phyloP scores from a whole-genome alignment of 31 red algal species.

The Odonthalia washingtoniensis region DNA sequence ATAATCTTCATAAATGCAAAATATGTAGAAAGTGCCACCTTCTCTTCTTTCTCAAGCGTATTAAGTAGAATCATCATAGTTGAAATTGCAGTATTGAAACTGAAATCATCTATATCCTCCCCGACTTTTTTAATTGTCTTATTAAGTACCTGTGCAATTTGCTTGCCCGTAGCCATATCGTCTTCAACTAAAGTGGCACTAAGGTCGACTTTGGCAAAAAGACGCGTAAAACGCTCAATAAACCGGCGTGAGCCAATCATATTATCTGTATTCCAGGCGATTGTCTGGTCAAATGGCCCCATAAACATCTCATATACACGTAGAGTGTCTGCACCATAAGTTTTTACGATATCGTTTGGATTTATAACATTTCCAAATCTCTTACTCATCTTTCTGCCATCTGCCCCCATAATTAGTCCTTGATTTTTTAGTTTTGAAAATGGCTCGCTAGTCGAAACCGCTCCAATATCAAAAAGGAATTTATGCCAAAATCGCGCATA shows the following conservation, averaged over 20 bases:
- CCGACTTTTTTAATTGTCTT: conserved; percentile 65
- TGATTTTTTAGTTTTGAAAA: conserved; percentile 89
- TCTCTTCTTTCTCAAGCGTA: conserved; percentile 52
- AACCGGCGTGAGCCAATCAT: conserved; percentile 10
- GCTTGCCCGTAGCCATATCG: conserved; percentile 35
- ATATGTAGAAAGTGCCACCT: conserved; percentile 20
- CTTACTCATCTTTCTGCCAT: conserved; percentile 82
- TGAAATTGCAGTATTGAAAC: conserved; percentile 89
- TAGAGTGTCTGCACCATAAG: conserved; percentile 81
- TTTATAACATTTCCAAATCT: conserved; percentile 88
- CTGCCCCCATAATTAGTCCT: conserved; percentile 81
- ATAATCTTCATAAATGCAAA: conserved; percentile 69
- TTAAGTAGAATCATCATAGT: conserved; percentile 87
- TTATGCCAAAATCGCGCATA: conserved; percentile 98
- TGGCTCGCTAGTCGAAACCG: conserved; percentile 83
- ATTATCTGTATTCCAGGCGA: conserved; percentile 67
- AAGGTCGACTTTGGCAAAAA: conserved; percentile 41
- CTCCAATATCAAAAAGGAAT: conserved; percentile 86
- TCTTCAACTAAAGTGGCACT: conserved; percentile 49
- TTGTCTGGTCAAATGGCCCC: conserved; percentile 87
- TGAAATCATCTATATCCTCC: conserved; percentile 76
- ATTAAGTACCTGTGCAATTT: conserved; percentile 36
- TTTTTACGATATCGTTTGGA: conserved; percentile 70
- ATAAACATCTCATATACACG: conserved; percentile 92
- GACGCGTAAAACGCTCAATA: conserved; percentile 26